Evolutionary conservation across 495 filamentous ascomycete genomes (phyloP).

Genomic region (Penicillium egyptiacum): DNA sequence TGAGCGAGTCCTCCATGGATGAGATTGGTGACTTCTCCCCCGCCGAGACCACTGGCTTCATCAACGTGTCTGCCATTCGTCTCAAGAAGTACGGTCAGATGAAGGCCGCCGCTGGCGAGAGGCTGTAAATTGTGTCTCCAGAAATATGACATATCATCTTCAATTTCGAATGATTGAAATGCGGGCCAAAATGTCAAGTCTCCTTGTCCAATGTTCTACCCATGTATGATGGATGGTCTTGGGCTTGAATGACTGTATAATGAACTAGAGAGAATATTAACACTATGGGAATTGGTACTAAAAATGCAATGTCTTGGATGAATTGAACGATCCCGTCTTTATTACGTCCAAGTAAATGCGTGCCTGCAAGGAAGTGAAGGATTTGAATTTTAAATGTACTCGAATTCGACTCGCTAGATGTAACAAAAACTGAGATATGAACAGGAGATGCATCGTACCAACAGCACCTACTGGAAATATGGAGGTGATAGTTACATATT

Average conservation of each 20-base stretch:
- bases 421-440: conserved; percentile 7
- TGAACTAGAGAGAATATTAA: conserved; percentile 20
- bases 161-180: conserved; percentile 14
- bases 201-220: conserved; percentile 10
- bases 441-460: conserved; percentile 6
- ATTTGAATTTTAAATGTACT: conserved; percentile 1
- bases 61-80: conserved; percentile 77
- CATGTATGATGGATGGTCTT: conserved; percentile 16
- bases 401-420: not conserved
- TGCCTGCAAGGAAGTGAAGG: not conserved
- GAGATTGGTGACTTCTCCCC: conserved; percentile 78
- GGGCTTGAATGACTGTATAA: conserved; percentile 34
- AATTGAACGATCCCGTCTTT: not conserved
- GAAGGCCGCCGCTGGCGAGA: conserved; percentile 63
- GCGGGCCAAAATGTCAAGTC: conserved; percentile 10
- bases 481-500: too few relatives aligned
- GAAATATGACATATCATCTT: conserved; percentile 8
- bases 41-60: conserved; percentile 74
- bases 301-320: conserved; percentile 7
- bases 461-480: conserved; percentile 1
- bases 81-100: conserved; percentile 83
- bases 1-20: conserved; percentile 83
- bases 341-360: not conserved
- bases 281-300: not conserved
- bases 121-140: conserved; percentile 19